Evolutionary conservation across 768 basidiomycete species (phyloP), one percentile per base, ranked within the genome.

Genomic region (Neoboletus magnificus): DNA sequence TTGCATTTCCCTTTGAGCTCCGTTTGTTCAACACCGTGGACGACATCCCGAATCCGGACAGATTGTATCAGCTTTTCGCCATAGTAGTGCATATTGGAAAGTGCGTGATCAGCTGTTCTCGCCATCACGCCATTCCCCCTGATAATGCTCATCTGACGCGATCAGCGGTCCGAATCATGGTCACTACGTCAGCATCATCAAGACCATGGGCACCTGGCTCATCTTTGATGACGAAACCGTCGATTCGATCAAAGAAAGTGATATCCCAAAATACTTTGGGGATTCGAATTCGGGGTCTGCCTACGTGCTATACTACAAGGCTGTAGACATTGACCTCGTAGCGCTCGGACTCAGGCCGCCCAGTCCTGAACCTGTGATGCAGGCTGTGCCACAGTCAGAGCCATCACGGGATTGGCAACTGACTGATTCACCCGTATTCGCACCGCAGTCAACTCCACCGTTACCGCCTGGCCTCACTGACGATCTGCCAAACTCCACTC

Each of bases 61-160:
- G 95, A 51, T 70, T 98, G 57, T 99, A 97, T 74, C 86, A 91
- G 70, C 82, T 99, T 27, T 98, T 95, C 69, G 94, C 92, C 15
- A 92, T 98, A 55, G 95, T 99, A 33, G 93, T 99, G n/a, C 97
- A 99, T 73, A 95, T 99, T 60, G 97, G 97, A 81, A 90, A 84
- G 95, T 96, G 73, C 67, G 92, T 85, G n/a, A 29, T 69, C 60
- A 48, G 52, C 57, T 61, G 33, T 41, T 30, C 52, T 39, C 51
- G 32, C 55, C 29, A 33, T 50, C 44, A 49, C 50, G 47, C 50
- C 35, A 32, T 43, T 33, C 33, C 11, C 39, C 43, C 53, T 64
- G 54, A 69, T 50, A 20, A 60, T 22, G 35, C 22, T 23, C 50
- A 50, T 57, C 57, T 63, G 51, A 47, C 36, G 23, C 29, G 47